A percentile compares a stretch with the other conserved stretches of the same genome.
Conservation (phyloP, 768 basidiomycete species). For the Termitomyces sp. region DNA sequence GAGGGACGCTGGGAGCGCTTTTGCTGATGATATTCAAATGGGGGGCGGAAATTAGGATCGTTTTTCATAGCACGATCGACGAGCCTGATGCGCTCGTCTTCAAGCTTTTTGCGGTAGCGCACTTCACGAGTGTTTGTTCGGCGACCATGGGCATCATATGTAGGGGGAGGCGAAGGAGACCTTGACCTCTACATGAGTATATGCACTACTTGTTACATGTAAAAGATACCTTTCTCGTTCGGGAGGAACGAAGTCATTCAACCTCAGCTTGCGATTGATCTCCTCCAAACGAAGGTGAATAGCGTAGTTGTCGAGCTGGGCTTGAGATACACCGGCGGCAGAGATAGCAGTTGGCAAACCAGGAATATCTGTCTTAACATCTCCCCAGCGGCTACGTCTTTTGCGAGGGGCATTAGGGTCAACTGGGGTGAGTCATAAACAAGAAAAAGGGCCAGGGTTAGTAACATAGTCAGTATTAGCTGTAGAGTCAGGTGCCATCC, state of each 20-base stretch:
- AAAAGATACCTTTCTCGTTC: constrained; percentile 79
- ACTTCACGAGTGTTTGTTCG: constrained; percentile 98
- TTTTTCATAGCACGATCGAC: constrained; percentile 97
- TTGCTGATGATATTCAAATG: constrained; percentile 93
- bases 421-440: constrained; percentile 49
- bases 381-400: constrained; percentile 97
- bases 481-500: constrained; percentile 28
- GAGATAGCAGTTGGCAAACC: constrained; percentile 93
- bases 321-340: constrained; percentile 88
- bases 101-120: constrained; percentile 92
- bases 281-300: constrained; percentile 95
- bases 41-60: constrained; percentile 96
- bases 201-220: constrained; percentile 16
- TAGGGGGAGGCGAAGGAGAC: constrained; percentile 94
- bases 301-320: constrained; percentile 96
- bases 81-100: constrained; percentile 87
- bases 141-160: constrained; percentile 96
- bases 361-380: constrained; percentile 85
- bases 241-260: constrained; percentile 94
- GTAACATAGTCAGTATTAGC: constrained; percentile 43
- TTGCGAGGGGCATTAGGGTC: constrained; percentile 87
- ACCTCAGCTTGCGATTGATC: constrained; percentile 89
- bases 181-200: constrained; percentile 34
- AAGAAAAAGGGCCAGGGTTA: constrained; percentile 47
- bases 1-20: constrained; percentile 91